Percentiles rank a stretch among this genome's conserved stretches.
Evolutionary conservation across 2,329 filamentous ascomycete species (phyloP).

Genomic region (Calonectria honghensis): DNA sequence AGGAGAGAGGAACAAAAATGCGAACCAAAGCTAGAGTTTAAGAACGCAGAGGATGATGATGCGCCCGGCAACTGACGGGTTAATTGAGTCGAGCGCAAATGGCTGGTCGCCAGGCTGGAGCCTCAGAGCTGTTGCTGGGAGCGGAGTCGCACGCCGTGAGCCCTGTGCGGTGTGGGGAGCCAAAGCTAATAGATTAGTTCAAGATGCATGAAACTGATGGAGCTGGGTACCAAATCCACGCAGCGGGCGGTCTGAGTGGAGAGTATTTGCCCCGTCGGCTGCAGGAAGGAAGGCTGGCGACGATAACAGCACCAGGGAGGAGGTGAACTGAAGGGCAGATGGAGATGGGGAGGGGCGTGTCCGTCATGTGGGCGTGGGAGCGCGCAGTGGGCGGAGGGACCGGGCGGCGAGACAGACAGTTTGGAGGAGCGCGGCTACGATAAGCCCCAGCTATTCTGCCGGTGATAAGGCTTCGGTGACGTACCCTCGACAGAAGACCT

Average conservation of each 20-base stretch:
- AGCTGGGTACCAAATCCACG: conserved; percentile 25
- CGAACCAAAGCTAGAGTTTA: conserved; percentile 5
- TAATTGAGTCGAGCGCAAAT: conserved; percentile 30
- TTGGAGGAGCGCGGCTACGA: conserved; percentile 53
- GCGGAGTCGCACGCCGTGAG: conserved; percentile 33
- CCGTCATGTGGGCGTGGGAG: conserved; percentile 39
- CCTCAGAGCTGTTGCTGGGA: conserved; percentile 27
- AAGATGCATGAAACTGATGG: conserved; percentile 24
- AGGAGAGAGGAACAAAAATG: conserved; percentile 17
- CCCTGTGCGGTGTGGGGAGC: conserved; percentile 31
- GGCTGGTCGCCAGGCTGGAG: conserved; percentile 29
- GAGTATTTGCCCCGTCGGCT: background rate
- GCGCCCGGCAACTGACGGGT: conserved; percentile 16
- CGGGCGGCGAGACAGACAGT: conserved; percentile 1
- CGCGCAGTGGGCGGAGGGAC: conserved; percentile 17
- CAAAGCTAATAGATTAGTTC: conserved; percentile 19
- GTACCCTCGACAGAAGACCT: conserved; percentile 32
- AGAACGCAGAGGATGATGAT: conserved; percentile 13
- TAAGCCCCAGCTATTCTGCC: conserved; percentile 44
- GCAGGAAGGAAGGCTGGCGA: conserved; percentile 17
- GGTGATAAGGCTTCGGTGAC: conserved; percentile 55
- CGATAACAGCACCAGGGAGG: conserved; percentile 1
- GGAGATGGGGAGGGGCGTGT: conserved; percentile 32
- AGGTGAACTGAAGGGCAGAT: conserved; percentile 1
- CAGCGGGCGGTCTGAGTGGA: conserved; percentile 21